These are phyloP conservation scores for Boletus subluridellus DNA, from an alignment of 1,284 basidiomycete genomes.

Conservation along the genomic window DNA sequence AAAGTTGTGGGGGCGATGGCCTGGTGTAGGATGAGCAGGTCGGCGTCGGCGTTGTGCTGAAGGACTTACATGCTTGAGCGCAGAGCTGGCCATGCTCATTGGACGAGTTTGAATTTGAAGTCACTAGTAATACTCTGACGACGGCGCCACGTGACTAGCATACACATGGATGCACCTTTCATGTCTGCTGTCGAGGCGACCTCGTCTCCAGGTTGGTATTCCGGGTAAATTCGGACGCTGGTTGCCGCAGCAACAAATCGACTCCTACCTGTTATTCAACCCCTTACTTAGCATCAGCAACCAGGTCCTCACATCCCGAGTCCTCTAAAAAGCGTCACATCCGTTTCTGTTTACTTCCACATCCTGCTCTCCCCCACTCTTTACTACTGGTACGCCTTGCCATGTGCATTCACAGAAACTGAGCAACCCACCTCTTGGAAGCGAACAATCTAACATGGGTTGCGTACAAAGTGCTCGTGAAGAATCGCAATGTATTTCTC, in stretches of 20 bases:
- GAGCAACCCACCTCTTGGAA: background rate
- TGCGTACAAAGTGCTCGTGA: conserved; percentile 14
- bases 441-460: conserved; percentile 6
- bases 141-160: conserved; percentile 10
- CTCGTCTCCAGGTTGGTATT: background rate
- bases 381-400: background rate
- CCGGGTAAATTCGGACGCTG: background rate
- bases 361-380: background rate
- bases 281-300: background rate
- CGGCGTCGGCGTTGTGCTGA: background rate
- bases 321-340: background rate
- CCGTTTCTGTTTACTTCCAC: background rate
- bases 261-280: background rate
- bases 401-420: background rate
- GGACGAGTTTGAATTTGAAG: background rate
- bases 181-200: background rate
- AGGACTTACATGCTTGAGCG: conserved; percentile 51
- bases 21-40: conserved; percentile 9
- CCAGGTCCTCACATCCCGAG: background rate
- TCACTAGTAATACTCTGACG: background rate
- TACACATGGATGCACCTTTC: background rate
- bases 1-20: conserved; percentile 46
- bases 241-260: background rate
- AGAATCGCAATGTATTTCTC: background rate
- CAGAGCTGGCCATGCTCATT: conserved; percentile 50